Base-by-base conservation (phyloP, 768 basidiomycete genomes). In the Termitomyces sp. region DNA sequence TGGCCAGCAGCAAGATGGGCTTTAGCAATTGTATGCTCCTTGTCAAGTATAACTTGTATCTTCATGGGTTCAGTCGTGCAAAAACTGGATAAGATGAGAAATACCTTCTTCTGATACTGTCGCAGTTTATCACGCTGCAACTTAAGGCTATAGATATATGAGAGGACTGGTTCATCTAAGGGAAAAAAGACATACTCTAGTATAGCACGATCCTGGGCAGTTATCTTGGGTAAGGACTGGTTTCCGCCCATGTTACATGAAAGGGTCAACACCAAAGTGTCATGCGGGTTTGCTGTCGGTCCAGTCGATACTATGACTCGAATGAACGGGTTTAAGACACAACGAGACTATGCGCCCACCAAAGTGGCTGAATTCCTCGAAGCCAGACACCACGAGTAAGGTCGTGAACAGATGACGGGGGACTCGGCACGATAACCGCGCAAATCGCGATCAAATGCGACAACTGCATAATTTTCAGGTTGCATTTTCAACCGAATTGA, bases 111-210 rank as follows among this genome's bases (percentile, higher is more conserved):
- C 81, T 96, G 97, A 67, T 98, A 99, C 69, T 95, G 91, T 69
- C 83, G 89, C 59, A 99, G 74, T 70, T 95, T 98, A 73, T 99
- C 97, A 35, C 97, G 81, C 70, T 99, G 97, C 46, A 97, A 71
- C 73, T 99, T 98, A 62, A 99, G 81, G 68, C 96, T 98, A 70
- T 53, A 35, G 40, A 51, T 40, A 40, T 43, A 54, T 41, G 43
- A 46, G 50, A 61, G 57, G 48, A 61, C 53, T 26, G 41, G 54
- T 59, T 48, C 40, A 50, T 53, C 41, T 11, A 38, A 63, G 38
- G 53, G 63, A 47, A 10, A 40, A 46, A 58, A 55, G 57, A 80
- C 91, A 69, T 61, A 98, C 96, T 98, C 96, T 58, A 99, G 81
- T 60, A 99, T 89, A 44, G 97, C 96, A 61, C 88, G 84, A 71